A percentile compares a stretch with the other conserved stretches of the same genome.
Evolutionary conservation across 192 early-diverging fungal species (phyloP).

Genomic region (Coemansia guatemalensis): DNA sequence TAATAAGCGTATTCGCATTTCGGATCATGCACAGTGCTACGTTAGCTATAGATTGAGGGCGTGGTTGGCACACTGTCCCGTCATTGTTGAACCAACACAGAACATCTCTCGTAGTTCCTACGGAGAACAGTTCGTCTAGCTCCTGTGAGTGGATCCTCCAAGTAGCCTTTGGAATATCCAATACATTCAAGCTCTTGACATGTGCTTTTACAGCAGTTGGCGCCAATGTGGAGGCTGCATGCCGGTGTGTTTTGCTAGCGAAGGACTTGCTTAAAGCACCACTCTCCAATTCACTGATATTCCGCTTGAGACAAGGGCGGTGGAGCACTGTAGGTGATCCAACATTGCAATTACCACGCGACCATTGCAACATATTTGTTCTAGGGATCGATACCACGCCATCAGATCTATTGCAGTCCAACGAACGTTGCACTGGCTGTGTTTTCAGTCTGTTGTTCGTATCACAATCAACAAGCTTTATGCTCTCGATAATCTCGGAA

Average conservation of each 20-base stretch:
- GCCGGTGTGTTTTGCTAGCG: no score
- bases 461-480: background rate
- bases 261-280: background rate
- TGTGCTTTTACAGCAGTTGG: no score
- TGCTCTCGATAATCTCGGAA: slow-evolving; percentile 7
- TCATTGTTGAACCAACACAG: slow-evolving; percentile 2
- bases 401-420: background rate
- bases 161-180: slow-evolving; percentile 9
- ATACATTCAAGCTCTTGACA: background rate
- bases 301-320: slow-evolving; percentile 6
- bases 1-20: background rate
- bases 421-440: background rate
- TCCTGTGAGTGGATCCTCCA: slow-evolving; percentile 7
- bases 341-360: slow-evolving; percentile 9
- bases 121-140: background rate
- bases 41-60: background rate
- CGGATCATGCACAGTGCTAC: background rate
- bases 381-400: no score
- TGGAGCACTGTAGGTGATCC: background rate
- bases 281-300: background rate
- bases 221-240: no score
- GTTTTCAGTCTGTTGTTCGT: background rate
- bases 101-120: background rate
- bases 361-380: slow-evolving; percentile 9
- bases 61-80: slow-evolving; percentile 5